These are phyloP conservation scores for Jamesozyma lodderae DNA, from an alignment of 805 yeast genomes.

Conservation along the genomic window DNA sequence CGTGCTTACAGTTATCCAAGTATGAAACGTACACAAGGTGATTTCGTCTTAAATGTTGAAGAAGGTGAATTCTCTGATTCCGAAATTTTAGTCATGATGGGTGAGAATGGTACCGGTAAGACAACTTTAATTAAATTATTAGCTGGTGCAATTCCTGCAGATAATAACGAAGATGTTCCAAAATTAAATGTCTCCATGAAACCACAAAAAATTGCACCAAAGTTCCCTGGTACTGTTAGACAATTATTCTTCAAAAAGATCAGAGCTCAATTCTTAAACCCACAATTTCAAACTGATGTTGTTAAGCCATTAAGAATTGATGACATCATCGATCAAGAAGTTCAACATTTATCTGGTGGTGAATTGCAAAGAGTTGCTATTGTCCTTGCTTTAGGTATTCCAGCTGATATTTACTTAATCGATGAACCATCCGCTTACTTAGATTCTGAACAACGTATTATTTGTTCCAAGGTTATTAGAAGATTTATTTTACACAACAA, in stretches of 20 bases:
- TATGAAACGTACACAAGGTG: slow-evolving; percentile 91
- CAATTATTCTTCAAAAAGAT: slow-evolving; percentile 95
- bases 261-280: slow-evolving; percentile 85
- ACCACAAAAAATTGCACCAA: slow-evolving; percentile 98
- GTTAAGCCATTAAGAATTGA: slow-evolving; percentile 91
- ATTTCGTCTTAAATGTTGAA: slow-evolving; percentile 75
- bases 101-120: slow-evolving; percentile 99
- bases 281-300: slow-evolving; percentile 98
- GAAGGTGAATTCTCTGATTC: slow-evolving; percentile 91
- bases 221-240: slow-evolving; percentile 96
- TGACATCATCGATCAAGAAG: slow-evolving; percentile 94
- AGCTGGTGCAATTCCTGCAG: slow-evolving; percentile 92
- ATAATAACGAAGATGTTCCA: slow-evolving; percentile 65
- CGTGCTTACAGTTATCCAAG: slow-evolving; percentile 69
- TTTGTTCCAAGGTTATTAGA: slow-evolving; percentile 96
- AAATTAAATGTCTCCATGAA: slow-evolving; percentile 91
- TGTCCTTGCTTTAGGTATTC: slow-evolving; percentile 85
- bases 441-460: slow-evolving; percentile 99
- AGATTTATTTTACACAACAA: slow-evolving; percentile 92
- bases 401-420: slow-evolving; percentile 91
- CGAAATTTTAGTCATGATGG: slow-evolving; percentile 98
- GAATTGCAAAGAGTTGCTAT: slow-evolving; percentile 99
- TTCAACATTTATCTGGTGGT: slow-evolving; percentile 97
- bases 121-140: slow-evolving; percentile 92
- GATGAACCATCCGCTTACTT: slow-evolving; percentile 99